Evolutionary conservation across 2,329 filamentous ascomycete genomes (phyloP).

Genomic region (Xylaria sp.): DNA sequence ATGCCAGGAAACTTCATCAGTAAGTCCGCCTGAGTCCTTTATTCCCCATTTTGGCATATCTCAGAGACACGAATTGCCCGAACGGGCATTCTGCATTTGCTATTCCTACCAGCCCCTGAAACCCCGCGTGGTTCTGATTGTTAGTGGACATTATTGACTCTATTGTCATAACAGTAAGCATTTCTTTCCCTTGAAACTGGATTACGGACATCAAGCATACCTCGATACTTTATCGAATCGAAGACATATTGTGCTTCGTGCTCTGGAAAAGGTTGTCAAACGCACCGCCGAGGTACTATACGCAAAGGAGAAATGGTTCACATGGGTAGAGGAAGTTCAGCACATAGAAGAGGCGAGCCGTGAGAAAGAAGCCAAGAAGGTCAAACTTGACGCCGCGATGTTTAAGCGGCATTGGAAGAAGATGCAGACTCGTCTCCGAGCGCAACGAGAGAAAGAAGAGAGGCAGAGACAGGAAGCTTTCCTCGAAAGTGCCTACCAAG

Average conservation of each 20-base stretch:
- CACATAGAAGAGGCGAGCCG: slow-evolving; percentile 56
- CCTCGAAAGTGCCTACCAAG: slow-evolving; percentile 55
- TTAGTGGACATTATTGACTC: too few species aligned
- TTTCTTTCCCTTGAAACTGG: slow-evolving; percentile 47
- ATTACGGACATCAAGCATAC: slow-evolving; percentile 50
- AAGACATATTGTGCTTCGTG: slow-evolving; percentile 48
- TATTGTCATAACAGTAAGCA: slow-evolving; percentile 37
- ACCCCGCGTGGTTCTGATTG: too few species aligned
- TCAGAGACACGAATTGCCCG: too few species aligned
- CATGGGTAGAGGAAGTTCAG: slow-evolving; percentile 58
- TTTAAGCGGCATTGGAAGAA: slow-evolving; percentile 60
- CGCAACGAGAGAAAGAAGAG: slow-evolving; percentile 55
- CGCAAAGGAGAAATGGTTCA: slow-evolving; percentile 59
- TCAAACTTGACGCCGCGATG: slow-evolving; percentile 59
- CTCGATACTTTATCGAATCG: slow-evolving; percentile 48
- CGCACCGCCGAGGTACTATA: slow-evolving; percentile 57
- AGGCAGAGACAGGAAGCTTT: slow-evolving; percentile 56
- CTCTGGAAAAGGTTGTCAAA: slow-evolving; percentile 56
- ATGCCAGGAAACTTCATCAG: slow-evolving; percentile 45
- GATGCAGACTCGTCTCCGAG: slow-evolving; percentile 52
- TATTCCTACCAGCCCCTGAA: too few species aligned
- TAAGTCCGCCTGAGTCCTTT: too few species aligned
- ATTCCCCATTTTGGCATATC: too few species aligned
- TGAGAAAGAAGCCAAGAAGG: slow-evolving; percentile 60
- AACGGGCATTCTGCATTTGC: too few species aligned